A percentile compares a stretch with the other conserved stretches of the same genome.
phyloP scores from a whole-genome alignment of 148 eudicot species.

The Linanthus parryae region DNA sequence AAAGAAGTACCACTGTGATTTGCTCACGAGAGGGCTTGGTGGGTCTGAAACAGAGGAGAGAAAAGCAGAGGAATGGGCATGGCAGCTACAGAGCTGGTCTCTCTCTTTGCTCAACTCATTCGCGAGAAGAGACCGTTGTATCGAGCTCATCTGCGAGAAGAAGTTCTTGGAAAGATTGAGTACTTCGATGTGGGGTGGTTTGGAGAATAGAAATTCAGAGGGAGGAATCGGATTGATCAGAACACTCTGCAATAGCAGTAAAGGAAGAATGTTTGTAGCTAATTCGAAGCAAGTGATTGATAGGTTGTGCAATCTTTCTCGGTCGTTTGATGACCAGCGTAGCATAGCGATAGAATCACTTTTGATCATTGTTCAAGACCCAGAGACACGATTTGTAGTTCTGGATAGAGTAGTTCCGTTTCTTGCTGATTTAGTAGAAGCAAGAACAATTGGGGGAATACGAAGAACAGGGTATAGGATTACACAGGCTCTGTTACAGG shows the following conservation, averaged over 20 bases:
- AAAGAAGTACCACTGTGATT: conserved; percentile 55
- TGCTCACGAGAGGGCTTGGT: conserved; percentile 78
- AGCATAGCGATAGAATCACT: conserved; percentile 81
- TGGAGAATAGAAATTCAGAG: conserved; percentile 56
- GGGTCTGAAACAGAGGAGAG: conserved; percentile 57
- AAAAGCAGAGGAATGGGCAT: conserved; percentile 91
- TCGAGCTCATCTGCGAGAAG: conserved; percentile 40
- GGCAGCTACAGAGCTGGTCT: conserved; percentile 80
- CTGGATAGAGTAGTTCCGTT: conserved; percentile 31
- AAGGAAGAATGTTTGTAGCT: conserved; percentile 51
- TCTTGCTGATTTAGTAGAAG: conserved; percentile 64
- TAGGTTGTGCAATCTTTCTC: conserved; percentile 52
- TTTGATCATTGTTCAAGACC: conserved; percentile 55
- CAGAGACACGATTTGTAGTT: conserved; percentile 47
- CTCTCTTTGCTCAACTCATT: conserved; percentile 59
- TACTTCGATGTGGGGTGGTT: conserved; percentile 79
- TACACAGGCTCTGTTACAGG: conserved; percentile 40
- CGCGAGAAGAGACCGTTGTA: conserved; percentile 43
- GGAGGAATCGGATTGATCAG: conserved; percentile 64
- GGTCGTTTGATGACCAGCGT: conserved; percentile 90
- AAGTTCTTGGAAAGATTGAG: conserved; percentile 40
- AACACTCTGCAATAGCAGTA: conserved; percentile 46
- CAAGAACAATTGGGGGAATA: conserved; percentile 31
- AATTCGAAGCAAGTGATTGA: conserved; percentile 33
- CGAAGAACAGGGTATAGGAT: conserved; percentile 47